Percentiles rank a stretch among this genome's conserved stretches.
These are phyloP conservation scores for Cyberlindnera sargentensis DNA, from an alignment of 805 yeast genomes.

Conservation along the genomic window DNA sequence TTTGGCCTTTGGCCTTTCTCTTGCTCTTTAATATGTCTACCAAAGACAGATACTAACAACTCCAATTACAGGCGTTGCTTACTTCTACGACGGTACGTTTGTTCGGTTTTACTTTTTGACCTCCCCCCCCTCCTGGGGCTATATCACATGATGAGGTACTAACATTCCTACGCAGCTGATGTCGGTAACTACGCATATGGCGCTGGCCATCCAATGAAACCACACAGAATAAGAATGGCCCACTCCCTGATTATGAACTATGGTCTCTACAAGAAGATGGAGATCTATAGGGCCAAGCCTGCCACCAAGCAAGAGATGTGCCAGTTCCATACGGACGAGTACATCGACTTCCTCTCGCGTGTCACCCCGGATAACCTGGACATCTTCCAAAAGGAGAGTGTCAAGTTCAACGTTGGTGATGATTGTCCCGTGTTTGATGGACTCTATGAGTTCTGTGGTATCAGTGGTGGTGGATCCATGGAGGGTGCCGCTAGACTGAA, in stretches of 20 bases:
- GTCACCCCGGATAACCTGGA: slow-evolving; percentile 92
- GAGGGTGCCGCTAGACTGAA: slow-evolving; percentile 84
- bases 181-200: slow-evolving; percentile 98
- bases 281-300: slow-evolving; percentile 86
- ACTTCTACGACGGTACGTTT: slow-evolving; percentile 53
- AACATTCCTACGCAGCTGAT: slow-evolving; percentile 42
- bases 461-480: slow-evolving; percentile 83
- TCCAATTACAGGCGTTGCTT: slow-evolving; percentile 43
- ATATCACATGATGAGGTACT: not conserved
- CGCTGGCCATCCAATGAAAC: slow-evolving; percentile 98
- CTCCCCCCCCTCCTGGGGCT: too few species aligned
- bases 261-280: slow-evolving; percentile 95
- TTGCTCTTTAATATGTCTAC: too few species aligned
- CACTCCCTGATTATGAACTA: slow-evolving; percentile 95
- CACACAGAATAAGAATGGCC: slow-evolving; percentile 98
- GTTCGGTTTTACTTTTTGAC: too few species aligned
- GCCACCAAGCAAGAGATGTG: slow-evolving; percentile 98
- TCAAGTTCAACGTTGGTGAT: slow-evolving; percentile 92
- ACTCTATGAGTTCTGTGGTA: slow-evolving; percentile 64
- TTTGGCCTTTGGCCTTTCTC: too few species aligned
- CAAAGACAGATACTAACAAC: slow-evolving; percentile 8
- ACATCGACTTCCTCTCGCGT: slow-evolving; percentile 83
- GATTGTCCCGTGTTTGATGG: slow-evolving; percentile 86
- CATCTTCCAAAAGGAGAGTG: slow-evolving; percentile 79
- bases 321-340: slow-evolving; percentile 97